Conservation (phyloP, 2,329 filamentous ascomycete species). For the Paecilomyces niveus region DNA sequence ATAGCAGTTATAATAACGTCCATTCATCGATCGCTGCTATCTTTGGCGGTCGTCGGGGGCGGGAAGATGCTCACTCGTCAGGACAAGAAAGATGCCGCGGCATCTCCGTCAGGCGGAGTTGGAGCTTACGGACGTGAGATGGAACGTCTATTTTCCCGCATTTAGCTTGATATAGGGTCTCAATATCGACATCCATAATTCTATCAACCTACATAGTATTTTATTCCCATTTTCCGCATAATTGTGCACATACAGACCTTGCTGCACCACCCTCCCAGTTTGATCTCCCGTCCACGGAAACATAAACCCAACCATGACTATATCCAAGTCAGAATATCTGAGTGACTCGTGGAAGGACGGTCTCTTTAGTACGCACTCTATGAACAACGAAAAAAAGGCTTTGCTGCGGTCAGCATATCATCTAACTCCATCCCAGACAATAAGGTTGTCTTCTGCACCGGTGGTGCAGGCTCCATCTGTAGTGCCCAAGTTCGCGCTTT, state of each 20-base stretch:
- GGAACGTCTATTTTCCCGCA: background rate
- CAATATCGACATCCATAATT: background rate
- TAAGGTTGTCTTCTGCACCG: constrained; percentile 91
- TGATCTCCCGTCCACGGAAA: background rate
- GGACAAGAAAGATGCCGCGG: background rate
- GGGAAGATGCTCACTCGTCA: background rate
- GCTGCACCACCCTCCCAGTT: background rate
- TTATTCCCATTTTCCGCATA: background rate
- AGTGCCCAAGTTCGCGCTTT: constrained; percentile 88
- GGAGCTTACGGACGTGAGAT: background rate
- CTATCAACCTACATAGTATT: background rate
- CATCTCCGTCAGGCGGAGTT: background rate
- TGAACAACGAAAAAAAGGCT: background rate
- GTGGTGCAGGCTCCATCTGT: constrained; percentile 89
- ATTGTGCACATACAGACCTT: background rate
- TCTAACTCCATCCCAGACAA: constrained; percentile 48
- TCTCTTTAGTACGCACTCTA: constrained; percentile 62
- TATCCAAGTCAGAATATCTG: constrained; percentile 29
- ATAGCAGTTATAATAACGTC: no score
- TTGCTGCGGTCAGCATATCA: background rate
- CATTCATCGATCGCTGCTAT: no score
- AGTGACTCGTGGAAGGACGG: constrained; percentile 80
- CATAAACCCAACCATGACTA: background rate
- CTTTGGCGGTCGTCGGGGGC: background rate
- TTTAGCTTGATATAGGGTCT: background rate